Percentiles rank a stretch among this genome's conserved stretches.
Evolutionary conservation across 2,329 filamentous ascomycete species (phyloP).

Genomic region (Sporothrix brasiliensis): DNA sequence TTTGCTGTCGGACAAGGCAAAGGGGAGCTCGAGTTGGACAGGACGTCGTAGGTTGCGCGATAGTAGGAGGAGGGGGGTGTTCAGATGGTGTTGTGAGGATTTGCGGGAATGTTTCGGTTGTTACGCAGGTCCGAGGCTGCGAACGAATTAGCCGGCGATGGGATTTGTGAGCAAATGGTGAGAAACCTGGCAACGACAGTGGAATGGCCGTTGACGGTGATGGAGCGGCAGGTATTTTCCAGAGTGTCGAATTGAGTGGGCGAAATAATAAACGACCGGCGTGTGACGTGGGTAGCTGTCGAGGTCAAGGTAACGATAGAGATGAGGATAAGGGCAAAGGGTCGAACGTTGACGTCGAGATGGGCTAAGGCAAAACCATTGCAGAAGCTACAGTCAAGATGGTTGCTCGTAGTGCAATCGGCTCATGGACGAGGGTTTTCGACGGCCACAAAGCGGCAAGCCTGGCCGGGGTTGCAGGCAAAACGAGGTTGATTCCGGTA

Average conservation of each 20-base stretch:
- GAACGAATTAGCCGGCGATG: constrained; percentile 19
- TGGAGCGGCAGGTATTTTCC: background rate
- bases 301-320: background rate
- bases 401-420: background rate
- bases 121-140: background rate
- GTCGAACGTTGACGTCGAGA: background rate
- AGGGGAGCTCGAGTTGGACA: background rate
- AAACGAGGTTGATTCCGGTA: background rate
- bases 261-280: background rate
- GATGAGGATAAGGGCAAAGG: background rate
- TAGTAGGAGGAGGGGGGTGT: background rate
- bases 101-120: background rate
- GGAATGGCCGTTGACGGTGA: background rate
- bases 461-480: background rate
- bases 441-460: background rate
- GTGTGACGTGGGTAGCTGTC: background rate
- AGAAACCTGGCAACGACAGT: background rate
- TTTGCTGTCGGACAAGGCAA: constrained; percentile 5
- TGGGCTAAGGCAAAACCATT: constrained; percentile 27
- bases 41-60: background rate
- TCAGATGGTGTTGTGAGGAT: background rate
- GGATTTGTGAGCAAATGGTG: constrained; percentile 7
- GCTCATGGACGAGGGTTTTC: background rate
- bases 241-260: background rate
- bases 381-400: constrained; percentile 3